phyloP scores from a whole-genome alignment of 768 basidiomycete genomes.

The Epithele typhae region DNA sequence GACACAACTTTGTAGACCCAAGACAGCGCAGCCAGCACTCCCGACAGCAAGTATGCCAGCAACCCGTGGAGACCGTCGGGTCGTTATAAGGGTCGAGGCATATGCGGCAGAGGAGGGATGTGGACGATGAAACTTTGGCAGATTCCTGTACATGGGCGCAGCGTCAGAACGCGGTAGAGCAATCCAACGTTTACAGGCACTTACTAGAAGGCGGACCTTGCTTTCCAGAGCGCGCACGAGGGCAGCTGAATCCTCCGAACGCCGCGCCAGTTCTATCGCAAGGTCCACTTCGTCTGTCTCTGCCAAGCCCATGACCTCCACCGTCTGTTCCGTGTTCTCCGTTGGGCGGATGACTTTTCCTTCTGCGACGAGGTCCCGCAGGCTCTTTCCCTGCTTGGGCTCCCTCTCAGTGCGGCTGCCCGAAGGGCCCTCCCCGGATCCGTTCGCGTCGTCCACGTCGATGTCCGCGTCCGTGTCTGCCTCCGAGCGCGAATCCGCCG shows the following conservation, averaged over 20 bases:
- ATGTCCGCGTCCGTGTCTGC: slow-evolving; percentile 29
- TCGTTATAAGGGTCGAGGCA: slow-evolving; percentile 77
- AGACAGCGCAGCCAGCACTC: slow-evolving; percentile 85
- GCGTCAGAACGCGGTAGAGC: not conserved
- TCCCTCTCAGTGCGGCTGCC: slow-evolving; percentile 25
- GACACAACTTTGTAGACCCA: slow-evolving; percentile 77
- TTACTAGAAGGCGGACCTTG: slow-evolving; percentile 55
- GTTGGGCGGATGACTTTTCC: slow-evolving; percentile 34
- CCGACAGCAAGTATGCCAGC: slow-evolving; percentile 84
- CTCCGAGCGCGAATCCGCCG: slow-evolving; percentile 1
- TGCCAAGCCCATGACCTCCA: slow-evolving; percentile 36
- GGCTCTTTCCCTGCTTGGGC: slow-evolving; percentile 21
- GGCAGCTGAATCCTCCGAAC: slow-evolving; percentile 41
- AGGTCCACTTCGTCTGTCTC: slow-evolving; percentile 26
- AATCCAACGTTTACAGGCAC: slow-evolving; percentile 19
- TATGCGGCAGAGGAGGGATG: slow-evolving; percentile 60
- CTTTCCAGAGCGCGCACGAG: slow-evolving; percentile 54
- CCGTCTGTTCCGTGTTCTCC: slow-evolving; percentile 27
- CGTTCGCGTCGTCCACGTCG: slow-evolving; percentile 44
- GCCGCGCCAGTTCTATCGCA: slow-evolving; percentile 46
- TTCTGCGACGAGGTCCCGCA: slow-evolving; percentile 52
- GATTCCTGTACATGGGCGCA: slow-evolving; percentile 37
- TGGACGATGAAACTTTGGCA: slow-evolving; percentile 35
- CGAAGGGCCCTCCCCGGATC: slow-evolving; percentile 25
- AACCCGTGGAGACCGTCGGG: slow-evolving; percentile 77